Conservation (phyloP, 805 yeast species). For the Lachancea lanzarotensis region DNA sequence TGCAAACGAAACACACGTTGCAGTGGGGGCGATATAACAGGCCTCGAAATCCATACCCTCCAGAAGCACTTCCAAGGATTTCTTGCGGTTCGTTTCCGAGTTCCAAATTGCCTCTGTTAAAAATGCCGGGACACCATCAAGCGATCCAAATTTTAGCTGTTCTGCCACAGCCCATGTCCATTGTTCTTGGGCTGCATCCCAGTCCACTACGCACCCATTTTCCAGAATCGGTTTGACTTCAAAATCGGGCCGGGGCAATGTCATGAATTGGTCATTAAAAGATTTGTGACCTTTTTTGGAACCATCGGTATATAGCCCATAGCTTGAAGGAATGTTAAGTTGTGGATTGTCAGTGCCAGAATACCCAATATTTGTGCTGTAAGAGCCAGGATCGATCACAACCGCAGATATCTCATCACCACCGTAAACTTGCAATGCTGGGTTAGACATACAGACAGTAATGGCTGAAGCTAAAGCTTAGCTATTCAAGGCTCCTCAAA, state of each 20-base stretch:
- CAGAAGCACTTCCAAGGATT: constrained; percentile 62
- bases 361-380: constrained; percentile 75
- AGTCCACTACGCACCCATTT: constrained; percentile 63
- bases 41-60: constrained; percentile 74
- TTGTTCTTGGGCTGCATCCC: constrained; percentile 80
- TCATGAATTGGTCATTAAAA: constrained; percentile 38
- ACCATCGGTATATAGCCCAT: constrained; percentile 33
- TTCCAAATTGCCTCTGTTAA: constrained; percentile 89
- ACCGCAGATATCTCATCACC: constrained; percentile 84
- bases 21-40: constrained; percentile 68
- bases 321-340: constrained; percentile 64
- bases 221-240: constrained; percentile 53
- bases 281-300: constrained; percentile 20
- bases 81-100: constrained; percentile 54
- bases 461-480: neutral
- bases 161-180: constrained; percentile 55
- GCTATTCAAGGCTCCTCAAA: neutral
- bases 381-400: constrained; percentile 87
- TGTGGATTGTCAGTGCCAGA: constrained; percentile 91
- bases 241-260: constrained; percentile 45
- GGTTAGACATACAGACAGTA: constrained; percentile 24
- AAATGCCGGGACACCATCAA: constrained; percentile 49
- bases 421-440: constrained; percentile 48
- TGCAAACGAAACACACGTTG: constrained; percentile 85
- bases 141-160: constrained; percentile 41